Evolutionary conservation across 768 basidiomycete genomes (phyloP), one percentile per base, ranked within the genome.

Genomic region (Tricholoma saponaceum): DNA sequence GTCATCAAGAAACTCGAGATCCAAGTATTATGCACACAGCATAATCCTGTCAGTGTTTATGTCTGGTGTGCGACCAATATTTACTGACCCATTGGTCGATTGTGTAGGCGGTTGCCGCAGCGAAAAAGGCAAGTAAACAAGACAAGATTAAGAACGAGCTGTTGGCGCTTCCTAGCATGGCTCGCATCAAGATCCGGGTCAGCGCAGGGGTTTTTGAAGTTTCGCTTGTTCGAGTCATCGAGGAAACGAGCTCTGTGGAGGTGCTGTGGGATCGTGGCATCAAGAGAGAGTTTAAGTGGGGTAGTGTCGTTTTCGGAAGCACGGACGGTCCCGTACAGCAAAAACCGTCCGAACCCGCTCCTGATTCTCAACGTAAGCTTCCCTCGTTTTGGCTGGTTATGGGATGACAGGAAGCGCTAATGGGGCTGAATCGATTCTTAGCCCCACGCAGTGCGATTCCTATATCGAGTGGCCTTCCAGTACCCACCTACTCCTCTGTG

Each of bases 191-290:
- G 73, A 83, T 98, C 60, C 87, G 90, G 44, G 86, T 90, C 49
- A 87, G 83, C 63, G 81, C 89, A 9, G 93, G 94, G 4, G 86
- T 90, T 30, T 95, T 92, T 67, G 92, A 95, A 67, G 92, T 95
- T 4, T 87, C 85, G 5, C 76, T 96, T 33, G 66, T 90, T 13
- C 80, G 83, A 58, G 86, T 92, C 16, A 73, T 88, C 33, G 85
- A 87, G 60, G 88, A 86, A 61, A 80, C 78, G 1, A 77, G 81
- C 52, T 85, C 85, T 8, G 86, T 95, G 0, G 86, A 89, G 67
- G 92, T 95, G 4, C 68, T 90, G 6, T 95, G 92, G 89, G 90
- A 91, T 66, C 76, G 81, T 25, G 86, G 85, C 7, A 62, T 83
- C 35, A 88, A 85, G 70, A 78, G 83, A 55, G 89, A 91, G 68